These are phyloP conservation scores for Collariella sp. DNA, from an alignment of 495 filamentous ascomycete genomes.

Conservation along the genomic window DNA sequence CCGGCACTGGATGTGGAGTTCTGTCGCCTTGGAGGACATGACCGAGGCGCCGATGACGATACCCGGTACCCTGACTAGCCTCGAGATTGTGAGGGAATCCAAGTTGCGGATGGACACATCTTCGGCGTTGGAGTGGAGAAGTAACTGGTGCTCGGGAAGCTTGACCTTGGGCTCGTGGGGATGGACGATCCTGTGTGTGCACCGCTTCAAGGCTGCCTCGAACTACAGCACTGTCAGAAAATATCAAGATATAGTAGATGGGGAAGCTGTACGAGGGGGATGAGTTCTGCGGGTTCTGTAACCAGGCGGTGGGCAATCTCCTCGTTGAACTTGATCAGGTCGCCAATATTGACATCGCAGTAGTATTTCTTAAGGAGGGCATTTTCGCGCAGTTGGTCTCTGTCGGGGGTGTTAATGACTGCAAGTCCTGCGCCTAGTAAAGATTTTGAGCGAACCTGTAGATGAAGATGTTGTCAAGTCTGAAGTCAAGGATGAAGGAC, in stretches of 20 bases:
- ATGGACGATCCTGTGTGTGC: conserved; percentile 83
- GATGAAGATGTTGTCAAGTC: conserved; percentile 90
- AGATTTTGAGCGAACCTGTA: conserved; percentile 52
- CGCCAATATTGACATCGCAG: conserved; percentile 94
- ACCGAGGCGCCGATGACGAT: conserved; percentile 98
- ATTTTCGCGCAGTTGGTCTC: conserved; percentile 95
- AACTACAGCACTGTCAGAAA: conserved; percentile 50
- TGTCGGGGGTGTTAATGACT: conserved; percentile 22
- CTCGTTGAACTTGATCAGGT: conserved; percentile 94
- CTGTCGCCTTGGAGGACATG: conserved; percentile 88
- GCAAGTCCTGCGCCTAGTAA: too few species aligned
- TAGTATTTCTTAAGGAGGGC: conserved; percentile 90
- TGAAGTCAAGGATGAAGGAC: conserved; percentile 90
- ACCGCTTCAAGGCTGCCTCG: conserved; percentile 79
- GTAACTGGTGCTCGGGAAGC: conserved; percentile 87
- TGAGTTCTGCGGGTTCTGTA: conserved; percentile 84
- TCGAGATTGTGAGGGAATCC: conserved; percentile 84
- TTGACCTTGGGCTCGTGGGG: conserved; percentile 58
- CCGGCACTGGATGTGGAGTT: conserved; percentile 79
- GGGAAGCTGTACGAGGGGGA: conserved; percentile 62
- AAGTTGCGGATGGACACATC: conserved; percentile 91
- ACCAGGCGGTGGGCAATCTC: conserved; percentile 87
- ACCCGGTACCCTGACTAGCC: conserved; percentile 90
- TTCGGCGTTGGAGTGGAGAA: conserved; percentile 84
- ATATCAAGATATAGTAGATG: conserved; percentile 7